These are phyloP conservation scores for Pulveroboletus sp. DNA, from an alignment of 1,284 basidiomycete genomes.

Conservation along the genomic window DNA sequence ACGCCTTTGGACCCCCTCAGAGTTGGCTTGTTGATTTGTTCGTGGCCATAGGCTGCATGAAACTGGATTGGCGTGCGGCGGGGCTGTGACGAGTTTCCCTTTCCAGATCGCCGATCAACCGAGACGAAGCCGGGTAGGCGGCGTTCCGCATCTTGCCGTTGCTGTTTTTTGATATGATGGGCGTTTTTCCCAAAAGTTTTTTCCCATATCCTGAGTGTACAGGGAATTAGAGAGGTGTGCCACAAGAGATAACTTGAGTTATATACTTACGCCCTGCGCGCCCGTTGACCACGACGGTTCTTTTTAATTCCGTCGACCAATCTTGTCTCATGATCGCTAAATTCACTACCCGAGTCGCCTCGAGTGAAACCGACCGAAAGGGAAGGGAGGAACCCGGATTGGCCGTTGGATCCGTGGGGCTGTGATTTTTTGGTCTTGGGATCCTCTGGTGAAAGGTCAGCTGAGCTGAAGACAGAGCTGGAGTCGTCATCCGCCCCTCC, in stretches of 20 bases:
- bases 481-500: conserved; percentile 41
- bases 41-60: background rate
- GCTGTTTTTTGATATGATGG: conserved; percentile 82
- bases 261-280: conserved; percentile 81
- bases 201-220: conserved; percentile 83
- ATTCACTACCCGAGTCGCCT: conserved; percentile 80
- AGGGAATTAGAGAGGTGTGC: conserved; percentile 13
- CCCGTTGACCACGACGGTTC: conserved; percentile 90
- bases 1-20: background rate
- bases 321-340: conserved; percentile 66
- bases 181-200: conserved; percentile 92
- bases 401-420: conserved; percentile 28
- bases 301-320: conserved; percentile 66
- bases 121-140: conserved; percentile 2
- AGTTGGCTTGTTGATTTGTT: background rate
- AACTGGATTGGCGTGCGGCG: background rate
- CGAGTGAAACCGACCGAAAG: conserved; percentile 83
- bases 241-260: background rate
- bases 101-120: conserved; percentile 22
- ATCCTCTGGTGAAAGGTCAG: conserved; percentile 11
- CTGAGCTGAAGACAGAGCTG: conserved; percentile 27
- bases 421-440: conserved; percentile 11
- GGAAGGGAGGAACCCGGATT: conserved; percentile 86
- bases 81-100: conserved; percentile 3
- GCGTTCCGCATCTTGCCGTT: conserved; percentile 30